Evolutionary conservation across 345 rosid genomes (phyloP), one percentile per base, ranked within the genome.

Genomic region (Pugionium dolabratum): DNA sequence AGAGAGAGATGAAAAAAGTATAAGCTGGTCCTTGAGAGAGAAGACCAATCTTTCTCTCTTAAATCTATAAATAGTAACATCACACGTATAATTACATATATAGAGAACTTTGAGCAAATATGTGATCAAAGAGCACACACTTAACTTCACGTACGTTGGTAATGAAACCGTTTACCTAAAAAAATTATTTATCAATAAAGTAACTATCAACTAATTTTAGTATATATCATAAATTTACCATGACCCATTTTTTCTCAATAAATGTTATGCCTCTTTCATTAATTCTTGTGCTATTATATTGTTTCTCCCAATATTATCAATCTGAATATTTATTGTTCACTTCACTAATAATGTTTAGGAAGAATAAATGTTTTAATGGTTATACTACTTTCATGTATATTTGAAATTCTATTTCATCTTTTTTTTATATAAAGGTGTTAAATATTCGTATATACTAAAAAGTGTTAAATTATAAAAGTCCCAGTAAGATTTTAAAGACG

Each of bases 11-110:
- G 36, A 37, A 9, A 36, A 33, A 61, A 54, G 36, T 63, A 46
- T 47, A 55, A 40, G 64, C 36, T 48, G 36, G 75, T 54, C 63
- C 75, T 18, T 35, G 69, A 29, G 43, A 70, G 56, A 46, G 59
- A 71, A 33, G 4, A 28, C 26, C 28, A 34, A 31, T 65, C 2
- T 65, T 25, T 44, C 18, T 35, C 58, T 56, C 59, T 64, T 59
- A 44, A 8, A 62, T 31, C 55, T 72, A 50, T 64, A 34, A 32
- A 39, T 72, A 64, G 67, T 51, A 72, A 34, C 46, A 48, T 64
- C 54, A 27, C 28, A 5, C 27, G 60, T 64, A 32, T 2, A n/a
- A n/a, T 36, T 64, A 48, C 26, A 31, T 39, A 56, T n/a, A 45
- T 25, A 25, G 48, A 41, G 27, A 58, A 58, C 1, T 59, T 11